A percentile compares a stretch with the other conserved stretches of the same genome.
phyloP scores from a whole-genome alignment of 192 early-diverging fungal species.

The Backusella sp. region DNA sequence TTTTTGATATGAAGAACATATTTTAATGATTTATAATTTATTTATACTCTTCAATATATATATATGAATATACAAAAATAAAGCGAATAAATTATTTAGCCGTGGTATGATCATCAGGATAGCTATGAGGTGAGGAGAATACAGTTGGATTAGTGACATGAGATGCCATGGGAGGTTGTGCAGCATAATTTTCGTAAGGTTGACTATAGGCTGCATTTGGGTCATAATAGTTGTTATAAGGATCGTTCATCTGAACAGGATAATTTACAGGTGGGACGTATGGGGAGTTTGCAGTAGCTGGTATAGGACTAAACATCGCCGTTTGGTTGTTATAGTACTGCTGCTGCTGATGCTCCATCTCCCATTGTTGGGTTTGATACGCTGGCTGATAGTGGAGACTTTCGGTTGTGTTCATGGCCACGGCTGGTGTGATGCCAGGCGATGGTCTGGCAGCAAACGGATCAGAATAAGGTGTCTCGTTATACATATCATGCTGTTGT shows the following conservation, averaged over 20 bases:
- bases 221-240: neutral
- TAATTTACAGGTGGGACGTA: neutral
- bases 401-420: neutral
- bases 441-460: neutral
- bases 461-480: neutral
- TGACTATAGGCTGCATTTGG: neutral
- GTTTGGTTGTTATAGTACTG: neutral
- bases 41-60: neutral
- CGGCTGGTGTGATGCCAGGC: neutral
- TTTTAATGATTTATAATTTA: neutral
- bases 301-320: neutral
- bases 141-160: neutral
- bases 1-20: neutral
- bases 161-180: neutral
- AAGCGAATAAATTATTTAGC: neutral
- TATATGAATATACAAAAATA: neutral
- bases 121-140: conserved; percentile 5
- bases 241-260: neutral
- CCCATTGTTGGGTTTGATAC: neutral
- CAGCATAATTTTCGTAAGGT: conserved; percentile 2
- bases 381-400: neutral
- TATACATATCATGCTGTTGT: neutral
- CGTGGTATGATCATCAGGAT: neutral
- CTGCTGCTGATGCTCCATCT: neutral
- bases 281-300: neutral